Base-by-base conservation (phyloP, 768 basidiomycete species). In the Hypholoma sublateritium region DNA sequence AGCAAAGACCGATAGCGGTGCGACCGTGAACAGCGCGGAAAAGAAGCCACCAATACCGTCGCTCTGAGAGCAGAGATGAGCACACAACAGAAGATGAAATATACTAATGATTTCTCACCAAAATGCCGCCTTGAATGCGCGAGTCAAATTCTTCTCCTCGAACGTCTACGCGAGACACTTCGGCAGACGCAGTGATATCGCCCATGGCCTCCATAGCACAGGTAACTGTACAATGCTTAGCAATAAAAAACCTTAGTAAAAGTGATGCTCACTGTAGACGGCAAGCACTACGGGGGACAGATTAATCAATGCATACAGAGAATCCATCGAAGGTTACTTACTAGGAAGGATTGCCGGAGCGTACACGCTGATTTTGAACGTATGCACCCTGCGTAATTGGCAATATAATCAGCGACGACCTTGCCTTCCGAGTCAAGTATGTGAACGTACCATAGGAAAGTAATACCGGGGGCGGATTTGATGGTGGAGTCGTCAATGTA, bases 141-240 rank as follows among this genome's bases (percentile, higher is more conserved):
- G 82, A 80, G 67, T 93, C 91, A 67, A 93, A 93, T 51, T 88
- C 83, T 3, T 76, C 75, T 0, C 91, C 91, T 22, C 82, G 80
- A 16, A 93, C 88, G 8, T 77, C 71, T 9, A 89, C 74, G 13
- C 83, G 81, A 2, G 89, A 92, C 8, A 89, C 88, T 68, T 94
- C 92, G 0, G 87, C 86, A 7, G 87, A 87, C 0, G 91, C 89
- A 1, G 90, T 89, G 60, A 89, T 83, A 61, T 93, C 91, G 3
- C 91, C 91, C 44, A 91, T 92, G 3, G 89, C 86, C 70, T 93
- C 91, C 85, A 92, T 88, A 0, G 86, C 81, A 0, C 83, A 67
- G 0, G 88, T 87, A 12, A 90, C 83, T 87, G 52, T 5, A 34
- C 2, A 42, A 8, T 25, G 35, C 28, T 54, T 36, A 55, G 45